Base-by-base conservation (phyloP, 1,284 basidiomycete species). In the Leucoagaricus sp. region DNA sequence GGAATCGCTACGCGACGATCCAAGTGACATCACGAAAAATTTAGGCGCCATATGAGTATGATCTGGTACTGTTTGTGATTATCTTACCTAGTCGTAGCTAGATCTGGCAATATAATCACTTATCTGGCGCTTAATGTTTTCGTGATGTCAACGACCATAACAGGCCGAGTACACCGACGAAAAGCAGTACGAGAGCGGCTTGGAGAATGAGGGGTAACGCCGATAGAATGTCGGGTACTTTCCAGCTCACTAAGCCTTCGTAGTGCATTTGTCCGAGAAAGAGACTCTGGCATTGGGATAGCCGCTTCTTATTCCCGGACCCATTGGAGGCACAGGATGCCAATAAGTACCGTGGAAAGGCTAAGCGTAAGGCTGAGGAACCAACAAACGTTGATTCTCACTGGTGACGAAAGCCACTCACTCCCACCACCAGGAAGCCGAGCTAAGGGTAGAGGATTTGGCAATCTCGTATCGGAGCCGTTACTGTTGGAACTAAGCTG, bases 241-340 rank as follows among this genome's bases (percentile, higher is more conserved):
- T 60, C 67, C 67, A 69, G 9, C 31, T 50, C 15, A 59, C 8
- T 6, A 68, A 55, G 5, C 67, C 67, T 44, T 65, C 60, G 50
- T 63, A 65, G 9, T 65, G 64, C 28, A 66, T 51, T 28, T 69
- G 65, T 13, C 67, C 63, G 1, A 67, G 52, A 3, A 61, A 59
- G 34, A 64, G 59, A 53, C 33, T 63, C 62, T 46, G 55, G 47
- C 15, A 57, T 56, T 12, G 61, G 52, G 4, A 63, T 52, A 0
- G 49, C 40, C 36, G 56, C 50, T 29, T 62, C 60, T 33, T 65
- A 68, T 48, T 65, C 61, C 3, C 64, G 62, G 9, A 67, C 47
- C 67, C 68, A 69, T 56, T 69, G 68, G 42, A 64, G 64, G 49
- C 63, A 64, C 1, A 68, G 57, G 25, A 65, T 66, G 8, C 64